Percentiles rank a stretch among this genome's conserved stretches.
phyloP scores from a whole-genome alignment of 2,329 filamentous ascomycete genomes.

The Graphilbum sp. region DNA sequence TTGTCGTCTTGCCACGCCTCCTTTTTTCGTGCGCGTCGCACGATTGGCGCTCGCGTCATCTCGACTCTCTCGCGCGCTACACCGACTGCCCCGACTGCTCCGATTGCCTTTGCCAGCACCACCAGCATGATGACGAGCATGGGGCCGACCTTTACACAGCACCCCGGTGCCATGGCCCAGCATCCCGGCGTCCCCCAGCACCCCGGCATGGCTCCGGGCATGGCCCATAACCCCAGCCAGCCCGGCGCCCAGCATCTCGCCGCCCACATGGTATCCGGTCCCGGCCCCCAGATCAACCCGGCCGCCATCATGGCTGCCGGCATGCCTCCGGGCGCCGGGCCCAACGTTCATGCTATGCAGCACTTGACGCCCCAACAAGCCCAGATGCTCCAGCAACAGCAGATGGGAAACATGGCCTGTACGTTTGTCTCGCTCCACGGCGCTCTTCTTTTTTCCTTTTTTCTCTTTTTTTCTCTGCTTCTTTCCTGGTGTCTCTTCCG shows the following conservation, averaged over 20 bases:
- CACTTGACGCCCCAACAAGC: constrained; percentile 49
- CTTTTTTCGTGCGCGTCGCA: too few relatives aligned
- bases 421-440: constrained; percentile 8
- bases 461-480: background rate
- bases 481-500: background rate
- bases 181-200: constrained; percentile 54
- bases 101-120: background rate
- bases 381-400: constrained; percentile 38
- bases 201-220: constrained; percentile 39
- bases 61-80: background rate
- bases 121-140: constrained; percentile 54
- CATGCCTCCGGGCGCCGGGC: constrained; percentile 52
- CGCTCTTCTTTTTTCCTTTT: background rate
- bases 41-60: too few relatives aligned
- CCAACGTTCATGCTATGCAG: constrained; percentile 53
- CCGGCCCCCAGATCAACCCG: constrained; percentile 56
- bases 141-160: constrained; percentile 46
- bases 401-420: constrained; percentile 23
- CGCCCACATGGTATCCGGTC: constrained; percentile 54
- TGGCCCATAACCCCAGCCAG: constrained; percentile 53
- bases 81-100: too few relatives aligned
- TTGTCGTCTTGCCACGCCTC: too few relatives aligned
- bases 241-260: constrained; percentile 51
- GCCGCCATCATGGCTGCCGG: constrained; percentile 52
- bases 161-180: constrained; percentile 53